Percentiles rank a stretch among this genome's conserved stretches.
Conservation (phyloP, 805 yeast species). For the Priceomyces castillae region DNA sequence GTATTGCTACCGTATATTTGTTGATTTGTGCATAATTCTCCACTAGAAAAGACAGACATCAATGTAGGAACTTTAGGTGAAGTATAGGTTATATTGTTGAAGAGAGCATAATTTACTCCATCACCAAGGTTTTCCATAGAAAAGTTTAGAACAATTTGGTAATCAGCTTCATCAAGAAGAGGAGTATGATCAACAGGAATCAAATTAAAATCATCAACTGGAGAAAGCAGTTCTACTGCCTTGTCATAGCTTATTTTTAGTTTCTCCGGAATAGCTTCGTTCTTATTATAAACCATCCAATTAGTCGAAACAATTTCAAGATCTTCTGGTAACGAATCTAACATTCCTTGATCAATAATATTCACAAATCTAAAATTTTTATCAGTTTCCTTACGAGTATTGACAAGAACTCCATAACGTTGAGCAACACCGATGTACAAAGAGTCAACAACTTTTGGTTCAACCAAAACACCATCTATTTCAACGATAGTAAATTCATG, state of each 20-base stretch:
- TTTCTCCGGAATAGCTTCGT: constrained; percentile 40
- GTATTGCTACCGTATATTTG: constrained; percentile 77
- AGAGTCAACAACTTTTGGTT: constrained; percentile 65
- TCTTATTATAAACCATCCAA: constrained; percentile 56
- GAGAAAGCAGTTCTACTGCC: constrained; percentile 43
- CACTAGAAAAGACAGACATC: constrained; percentile 73
- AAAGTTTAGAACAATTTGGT: constrained; percentile 66
- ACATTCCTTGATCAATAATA: constrained; percentile 75
- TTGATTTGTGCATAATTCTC: constrained; percentile 52
- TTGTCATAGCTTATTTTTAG: constrained; percentile 22
- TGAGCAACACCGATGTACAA: constrained; percentile 88
- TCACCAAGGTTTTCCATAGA: constrained; percentile 78
- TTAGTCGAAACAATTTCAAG: constrained; percentile 72
- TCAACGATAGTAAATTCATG: constrained; percentile 85
- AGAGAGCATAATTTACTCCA: constrained; percentile 95
- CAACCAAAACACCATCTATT: constrained; percentile 86
- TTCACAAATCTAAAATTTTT: constrained; percentile 81
- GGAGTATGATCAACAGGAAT: constrained; percentile 33
- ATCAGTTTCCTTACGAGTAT: constrained; percentile 60
- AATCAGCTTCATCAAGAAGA: constrained; percentile 64
- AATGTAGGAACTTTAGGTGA: constrained; percentile 85
- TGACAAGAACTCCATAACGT: constrained; percentile 77
- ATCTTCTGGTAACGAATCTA: constrained; percentile 68
- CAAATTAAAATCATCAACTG: constrained; percentile 41
- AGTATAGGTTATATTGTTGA: constrained; percentile 79